Evolutionary conservation across 805 yeast genomes (phyloP).

Genomic region (Monosporozyma unispora): DNA sequence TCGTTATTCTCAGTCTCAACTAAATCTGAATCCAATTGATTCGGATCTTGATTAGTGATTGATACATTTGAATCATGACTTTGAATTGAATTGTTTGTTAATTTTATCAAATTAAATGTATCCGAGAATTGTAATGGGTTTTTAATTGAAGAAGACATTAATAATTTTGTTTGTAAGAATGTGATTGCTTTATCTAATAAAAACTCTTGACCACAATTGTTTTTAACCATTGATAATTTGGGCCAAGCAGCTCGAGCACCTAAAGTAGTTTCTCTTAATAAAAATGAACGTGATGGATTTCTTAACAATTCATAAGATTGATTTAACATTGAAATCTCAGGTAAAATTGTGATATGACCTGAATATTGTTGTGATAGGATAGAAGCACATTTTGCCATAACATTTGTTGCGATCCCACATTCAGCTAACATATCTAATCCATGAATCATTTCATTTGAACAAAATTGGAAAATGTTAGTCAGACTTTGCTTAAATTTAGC

Average conservation of each 20-base stretch:
- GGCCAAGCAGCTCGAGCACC: constrained; percentile 97
- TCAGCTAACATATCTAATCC: constrained; percentile 64
- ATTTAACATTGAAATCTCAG: constrained; percentile 48
- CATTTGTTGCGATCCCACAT: constrained; percentile 63
- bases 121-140: constrained; percentile 24
- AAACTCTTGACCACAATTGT: constrained; percentile 86
- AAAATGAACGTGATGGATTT: constrained; percentile 75
- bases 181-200: constrained; percentile 74
- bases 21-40: constrained; percentile 17
- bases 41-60: not conserved
- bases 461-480: constrained; percentile 47
- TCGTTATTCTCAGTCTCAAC: constrained; percentile 18
- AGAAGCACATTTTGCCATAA: constrained; percentile 64
- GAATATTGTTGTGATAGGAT: constrained; percentile 79
- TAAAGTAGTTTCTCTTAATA: constrained; percentile 52
- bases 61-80: not conserved
- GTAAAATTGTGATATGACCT: constrained; percentile 90
- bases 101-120: constrained; percentile 9
- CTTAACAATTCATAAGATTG: constrained; percentile 57
- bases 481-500: constrained; percentile 45
- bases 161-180: constrained; percentile 51
- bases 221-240: constrained; percentile 69
- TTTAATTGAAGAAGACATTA: constrained; percentile 31
- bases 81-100: constrained; percentile 1
- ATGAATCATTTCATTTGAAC: constrained; percentile 68